Conservation (phyloP, 2,329 filamentous ascomycete genomes). For the Alternaria sp. region DNA sequence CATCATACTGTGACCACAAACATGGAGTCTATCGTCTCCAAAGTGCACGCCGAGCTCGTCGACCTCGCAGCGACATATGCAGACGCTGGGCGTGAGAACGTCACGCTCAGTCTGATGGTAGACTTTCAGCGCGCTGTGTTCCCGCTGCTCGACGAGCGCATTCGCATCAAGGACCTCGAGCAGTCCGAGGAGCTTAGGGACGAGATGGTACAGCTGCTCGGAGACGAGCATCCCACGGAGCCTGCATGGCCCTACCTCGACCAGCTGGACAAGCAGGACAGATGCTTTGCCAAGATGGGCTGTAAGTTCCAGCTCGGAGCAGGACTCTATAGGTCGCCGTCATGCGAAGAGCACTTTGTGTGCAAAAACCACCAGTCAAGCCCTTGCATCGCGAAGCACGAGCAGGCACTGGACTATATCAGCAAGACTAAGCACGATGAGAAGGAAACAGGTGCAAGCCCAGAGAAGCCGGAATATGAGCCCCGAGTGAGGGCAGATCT, state of each 20-base stretch:
- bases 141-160: constrained; percentile 2
- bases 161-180: constrained; percentile 5
- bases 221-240: neutral
- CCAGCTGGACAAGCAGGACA: constrained; percentile 2
- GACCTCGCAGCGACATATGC: neutral
- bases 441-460: neutral
- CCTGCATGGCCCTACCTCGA: constrained; percentile 6
- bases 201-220: neutral
- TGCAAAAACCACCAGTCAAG: neutral
- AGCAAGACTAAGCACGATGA: neutral
- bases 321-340: constrained; percentile 8
- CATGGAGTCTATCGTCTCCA: constrained; percentile 1
- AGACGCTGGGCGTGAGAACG: neutral
- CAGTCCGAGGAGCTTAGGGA: constrained; percentile 5
- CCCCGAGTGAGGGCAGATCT: neutral
- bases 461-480: neutral
- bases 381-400: neutral
- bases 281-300: neutral
- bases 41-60: constrained; percentile 1
- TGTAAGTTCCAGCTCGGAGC: constrained; percentile 3
- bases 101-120: constrained; percentile 7
- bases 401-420: neutral
- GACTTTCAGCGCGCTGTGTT: constrained; percentile 12
- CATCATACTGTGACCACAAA: neutral
- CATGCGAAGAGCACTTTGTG: constrained; percentile 2